A percentile compares a stretch with the other conserved stretches of the same genome.
Conservation (phyloP, 768 basidiomycete genomes). For the Podaxis sp. region DNA sequence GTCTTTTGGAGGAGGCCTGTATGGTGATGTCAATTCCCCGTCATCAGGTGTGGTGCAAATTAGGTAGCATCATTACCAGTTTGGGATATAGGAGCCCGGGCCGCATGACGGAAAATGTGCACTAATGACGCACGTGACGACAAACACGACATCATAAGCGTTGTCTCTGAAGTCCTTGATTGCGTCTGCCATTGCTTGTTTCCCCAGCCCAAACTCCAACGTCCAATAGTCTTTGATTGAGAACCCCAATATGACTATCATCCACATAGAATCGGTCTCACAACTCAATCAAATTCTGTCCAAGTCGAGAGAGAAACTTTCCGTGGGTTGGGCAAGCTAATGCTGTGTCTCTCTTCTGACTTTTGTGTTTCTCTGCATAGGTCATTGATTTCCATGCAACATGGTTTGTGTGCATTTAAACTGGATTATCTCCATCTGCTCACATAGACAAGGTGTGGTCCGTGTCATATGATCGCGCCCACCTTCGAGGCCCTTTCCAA, state of each 20-base stretch:
- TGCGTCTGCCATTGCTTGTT: background rate
- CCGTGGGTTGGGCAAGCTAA: constrained; percentile 39
- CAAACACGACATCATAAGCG: background rate
- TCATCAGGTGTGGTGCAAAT: background rate
- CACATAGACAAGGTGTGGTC: constrained; percentile 69
- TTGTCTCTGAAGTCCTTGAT: too few relatives aligned
- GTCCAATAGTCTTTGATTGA: background rate
- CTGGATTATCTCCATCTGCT: background rate
- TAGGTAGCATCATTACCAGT: constrained; percentile 4
- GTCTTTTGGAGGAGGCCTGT: background rate
- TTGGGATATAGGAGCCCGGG: background rate
- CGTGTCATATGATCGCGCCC: constrained; percentile 83
- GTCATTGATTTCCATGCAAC: constrained; percentile 88
- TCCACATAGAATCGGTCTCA: constrained; percentile 60
- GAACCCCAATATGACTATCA: constrained; percentile 39
- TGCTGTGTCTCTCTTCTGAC: background rate
- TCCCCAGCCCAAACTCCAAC: background rate
- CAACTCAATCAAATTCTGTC: constrained; percentile 62
- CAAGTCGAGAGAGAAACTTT: constrained; percentile 60
- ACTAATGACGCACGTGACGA: background rate
- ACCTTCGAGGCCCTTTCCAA: constrained; percentile 68
- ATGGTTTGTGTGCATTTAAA: constrained; percentile 48
- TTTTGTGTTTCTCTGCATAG: constrained; percentile 32
- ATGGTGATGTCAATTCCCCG: background rate
- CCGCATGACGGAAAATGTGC: background rate